Conservation (phyloP, 805 yeast genomes). For the Ogataea philodendri region DNA sequence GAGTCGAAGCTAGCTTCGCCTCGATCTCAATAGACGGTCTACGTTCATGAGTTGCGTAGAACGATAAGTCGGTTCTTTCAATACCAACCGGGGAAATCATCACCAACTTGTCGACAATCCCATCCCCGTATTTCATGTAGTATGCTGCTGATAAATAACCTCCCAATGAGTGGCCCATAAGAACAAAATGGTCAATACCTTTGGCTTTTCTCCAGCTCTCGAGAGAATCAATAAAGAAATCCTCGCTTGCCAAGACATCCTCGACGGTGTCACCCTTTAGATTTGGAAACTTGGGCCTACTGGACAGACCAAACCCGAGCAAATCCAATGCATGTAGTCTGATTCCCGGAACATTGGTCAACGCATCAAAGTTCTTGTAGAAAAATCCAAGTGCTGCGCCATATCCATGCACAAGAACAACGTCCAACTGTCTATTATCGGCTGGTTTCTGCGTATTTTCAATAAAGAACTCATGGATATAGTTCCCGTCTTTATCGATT, state of each 20-base stretch:
- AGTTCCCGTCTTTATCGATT: slow-evolving; percentile 43
- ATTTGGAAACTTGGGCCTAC: slow-evolving; percentile 46
- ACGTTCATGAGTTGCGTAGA: slow-evolving; percentile 10
- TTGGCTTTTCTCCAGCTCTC: slow-evolving; percentile 61
- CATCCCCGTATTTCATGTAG: slow-evolving; percentile 53
- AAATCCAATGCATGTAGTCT: slow-evolving; percentile 67
- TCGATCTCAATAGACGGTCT: slow-evolving; percentile 16
- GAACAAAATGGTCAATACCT: slow-evolving; percentile 48
- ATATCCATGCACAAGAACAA: slow-evolving; percentile 86
- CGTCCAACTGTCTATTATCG: slow-evolving; percentile 20
- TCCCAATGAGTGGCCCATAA: slow-evolving; percentile 81
- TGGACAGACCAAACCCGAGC: slow-evolving; percentile 69
- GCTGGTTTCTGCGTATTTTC: slow-evolving; percentile 33
- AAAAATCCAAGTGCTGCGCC: slow-evolving; percentile 88
- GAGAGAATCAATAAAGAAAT: slow-evolving; percentile 57
- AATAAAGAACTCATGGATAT: slow-evolving; percentile 74
- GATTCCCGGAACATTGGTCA: slow-evolving; percentile 51
- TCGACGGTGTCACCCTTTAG: slow-evolving; percentile 33
- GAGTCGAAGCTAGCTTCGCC: slow-evolving; percentile 20
- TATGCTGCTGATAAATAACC: slow-evolving; percentile 72
- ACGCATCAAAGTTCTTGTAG: slow-evolving; percentile 60
- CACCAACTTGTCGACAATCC: slow-evolving; percentile 49
- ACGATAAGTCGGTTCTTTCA: slow-evolving; percentile 58
- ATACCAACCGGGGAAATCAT: slow-evolving; percentile 78
- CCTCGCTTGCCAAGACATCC: slow-evolving; percentile 45